Evolutionary conservation across 2,329 filamentous ascomycete species (phyloP).

Genomic region (Drechslera avenae): DNA sequence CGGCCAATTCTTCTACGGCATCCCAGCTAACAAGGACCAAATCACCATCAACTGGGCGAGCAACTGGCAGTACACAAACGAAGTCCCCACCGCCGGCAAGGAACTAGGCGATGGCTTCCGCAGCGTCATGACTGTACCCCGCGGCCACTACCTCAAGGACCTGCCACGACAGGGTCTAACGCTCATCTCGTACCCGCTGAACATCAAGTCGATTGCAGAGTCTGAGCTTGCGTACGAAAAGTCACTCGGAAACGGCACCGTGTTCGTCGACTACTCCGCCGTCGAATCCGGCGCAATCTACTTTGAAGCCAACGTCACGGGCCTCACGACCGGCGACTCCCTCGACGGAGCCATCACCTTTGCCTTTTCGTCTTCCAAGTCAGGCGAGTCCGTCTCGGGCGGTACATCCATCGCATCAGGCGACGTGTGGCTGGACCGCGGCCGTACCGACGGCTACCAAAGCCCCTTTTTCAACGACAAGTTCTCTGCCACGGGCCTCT

Average conservation of each 20-base stretch:
- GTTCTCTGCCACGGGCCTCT: constrained; percentile 49
- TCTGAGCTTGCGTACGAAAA: constrained; percentile 51
- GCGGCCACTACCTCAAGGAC: constrained; percentile 59
- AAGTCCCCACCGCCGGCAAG: constrained; percentile 61
- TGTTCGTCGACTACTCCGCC: constrained; percentile 58
- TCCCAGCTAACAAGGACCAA: constrained; percentile 50
- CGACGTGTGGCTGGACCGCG: constrained; percentile 59
- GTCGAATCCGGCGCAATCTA: constrained; percentile 59
- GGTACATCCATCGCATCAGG: constrained; percentile 56
- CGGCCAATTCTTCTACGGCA: constrained; percentile 58
- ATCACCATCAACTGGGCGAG: constrained; percentile 62
- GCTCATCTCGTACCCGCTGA: constrained; percentile 57
- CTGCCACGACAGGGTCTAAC: constrained; percentile 58
- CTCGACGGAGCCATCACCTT: constrained; percentile 56
- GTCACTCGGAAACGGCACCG: constrained; percentile 54
- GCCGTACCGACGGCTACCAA: constrained; percentile 56
- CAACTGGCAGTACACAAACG: constrained; percentile 64
- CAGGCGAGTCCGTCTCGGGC: constrained; percentile 56
- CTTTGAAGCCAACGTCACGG: constrained; percentile 60
- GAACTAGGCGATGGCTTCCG: constrained; percentile 52
- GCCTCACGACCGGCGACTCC: constrained; percentile 39
- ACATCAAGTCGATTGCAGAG: constrained; percentile 56
- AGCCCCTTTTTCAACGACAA: constrained; percentile 63
- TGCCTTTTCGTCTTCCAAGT: constrained; percentile 57
- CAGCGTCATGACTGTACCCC: constrained; percentile 58